phyloP scores from a whole-genome alignment of 768 basidiomycete species.

The Russula brevipes region DNA sequence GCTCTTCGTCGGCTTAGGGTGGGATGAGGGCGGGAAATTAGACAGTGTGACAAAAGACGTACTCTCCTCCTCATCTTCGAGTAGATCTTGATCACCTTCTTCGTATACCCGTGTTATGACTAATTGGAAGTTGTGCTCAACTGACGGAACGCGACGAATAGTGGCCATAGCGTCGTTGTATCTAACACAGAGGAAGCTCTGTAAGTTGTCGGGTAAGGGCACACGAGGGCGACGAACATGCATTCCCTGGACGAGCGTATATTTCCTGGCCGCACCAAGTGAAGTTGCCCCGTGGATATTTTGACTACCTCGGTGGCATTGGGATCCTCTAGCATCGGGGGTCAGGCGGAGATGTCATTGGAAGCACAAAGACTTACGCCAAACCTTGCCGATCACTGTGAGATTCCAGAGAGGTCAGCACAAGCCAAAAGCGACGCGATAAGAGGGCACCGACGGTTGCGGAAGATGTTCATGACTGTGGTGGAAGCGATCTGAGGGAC shows the following conservation, averaged over 20 bases:
- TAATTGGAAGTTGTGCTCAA: slow-evolving; percentile 81
- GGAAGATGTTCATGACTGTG: slow-evolving; percentile 78
- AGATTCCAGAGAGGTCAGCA: slow-evolving; percentile 25
- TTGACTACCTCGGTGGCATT: slow-evolving; percentile 94
- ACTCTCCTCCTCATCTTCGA: slow-evolving; percentile 94
- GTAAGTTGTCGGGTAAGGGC: background rate
- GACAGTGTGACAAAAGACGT: slow-evolving; percentile 27
- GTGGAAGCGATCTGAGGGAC: slow-evolving; percentile 25
- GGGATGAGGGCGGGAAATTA: slow-evolving; percentile 10
- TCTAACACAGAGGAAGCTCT: slow-evolving; percentile 38
- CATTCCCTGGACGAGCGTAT: slow-evolving; percentile 92
- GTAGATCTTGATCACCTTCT: slow-evolving; percentile 90
- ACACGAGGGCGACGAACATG: slow-evolving; percentile 60
- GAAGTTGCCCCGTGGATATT: slow-evolving; percentile 86
- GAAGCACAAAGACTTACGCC: slow-evolving; percentile 68
- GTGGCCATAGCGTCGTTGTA: slow-evolving; percentile 96
- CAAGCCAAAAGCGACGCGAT: slow-evolving; percentile 11
- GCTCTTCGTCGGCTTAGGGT: slow-evolving; percentile 81
- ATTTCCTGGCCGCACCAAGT: slow-evolving; percentile 84
- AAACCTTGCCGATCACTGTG: slow-evolving; percentile 80
- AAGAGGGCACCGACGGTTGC: slow-evolving; percentile 53
- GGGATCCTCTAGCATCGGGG: slow-evolving; percentile 68
- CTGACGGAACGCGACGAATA: slow-evolving; percentile 72
- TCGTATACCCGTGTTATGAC: slow-evolving; percentile 97
- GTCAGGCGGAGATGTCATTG: slow-evolving; percentile 6